A percentile compares a stretch with the other conserved stretches of the same genome.
phyloP scores from a whole-genome alignment of 768 basidiomycete species.

The Rhodotorula diobovata region DNA sequence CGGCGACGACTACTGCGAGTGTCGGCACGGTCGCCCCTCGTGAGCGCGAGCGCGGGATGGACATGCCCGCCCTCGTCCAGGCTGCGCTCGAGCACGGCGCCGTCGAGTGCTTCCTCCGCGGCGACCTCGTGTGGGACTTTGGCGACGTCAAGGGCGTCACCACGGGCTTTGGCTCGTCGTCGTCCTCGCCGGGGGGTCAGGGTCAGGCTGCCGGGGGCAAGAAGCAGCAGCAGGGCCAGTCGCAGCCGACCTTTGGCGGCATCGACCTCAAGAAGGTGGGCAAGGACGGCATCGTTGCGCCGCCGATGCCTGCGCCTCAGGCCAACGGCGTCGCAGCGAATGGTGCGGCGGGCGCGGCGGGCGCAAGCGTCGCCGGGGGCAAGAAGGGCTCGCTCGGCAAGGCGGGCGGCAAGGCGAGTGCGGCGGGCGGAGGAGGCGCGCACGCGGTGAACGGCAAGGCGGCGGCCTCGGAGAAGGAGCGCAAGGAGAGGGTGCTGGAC shows the following conservation, averaged over 20 bases:
- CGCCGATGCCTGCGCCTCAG: conserved; percentile 10
- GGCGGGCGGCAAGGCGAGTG: too few relatives aligned
- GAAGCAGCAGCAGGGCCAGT: too few relatives aligned
- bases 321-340: neutral
- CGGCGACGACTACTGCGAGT: too few relatives aligned
- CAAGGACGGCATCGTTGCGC: conserved; percentile 34
- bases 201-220: neutral
- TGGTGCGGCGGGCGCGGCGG: neutral
- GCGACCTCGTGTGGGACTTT: conserved; percentile 36
- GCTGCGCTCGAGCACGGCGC: conserved; percentile 34
- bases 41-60: conserved; percentile 4
- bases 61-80: conserved; percentile 20
- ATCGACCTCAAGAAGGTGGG: conserved; percentile 34
- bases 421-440: too few relatives aligned
- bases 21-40: neutral
- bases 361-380: neutral
- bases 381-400: neutral
- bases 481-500: conserved; percentile 26
- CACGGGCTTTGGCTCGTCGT: conserved; percentile 6
- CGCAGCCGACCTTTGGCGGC: conserved; percentile 7
- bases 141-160: conserved; percentile 34
- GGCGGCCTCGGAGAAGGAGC: neutral
- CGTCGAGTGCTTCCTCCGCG: conserved; percentile 26
- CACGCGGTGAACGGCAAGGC: too few relatives aligned
- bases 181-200: neutral